Evolutionary conservation across 352 stramenopile genomes (phyloP), one percentile per base, ranked within the genome.

Genomic region (Albugo candida): DNA sequence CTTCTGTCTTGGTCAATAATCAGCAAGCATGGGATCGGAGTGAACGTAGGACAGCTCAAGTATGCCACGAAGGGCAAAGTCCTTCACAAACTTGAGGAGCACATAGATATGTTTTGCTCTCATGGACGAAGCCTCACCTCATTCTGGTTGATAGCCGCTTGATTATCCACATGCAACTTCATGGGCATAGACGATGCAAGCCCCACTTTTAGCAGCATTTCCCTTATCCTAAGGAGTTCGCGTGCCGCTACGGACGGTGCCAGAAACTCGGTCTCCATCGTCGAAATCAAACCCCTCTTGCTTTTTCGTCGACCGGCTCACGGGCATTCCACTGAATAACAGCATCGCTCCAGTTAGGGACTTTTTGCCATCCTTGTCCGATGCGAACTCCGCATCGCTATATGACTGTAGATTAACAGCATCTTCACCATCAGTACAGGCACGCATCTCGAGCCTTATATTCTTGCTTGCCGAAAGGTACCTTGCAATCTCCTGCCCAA

Each of bases 241-340:
- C n/a, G 3, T 8, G 8, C 8, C 8, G 38, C 8, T 8, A 10
- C 3, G 8, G 38, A 3, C 20, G 50, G 40, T 13, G 50, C 13
- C 0, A 53, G n/a, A 39, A 53, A 55, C n/a, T 55, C 50, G 13
- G 50, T 41, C n/a, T 55, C 50, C 50, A 55, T 55, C 2, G 50
- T 52, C 12, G 19, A 45, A 12, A 55, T 21, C 1, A 41, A 40
- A 14, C 52, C 19, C 6, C 13, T 44, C 2, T 13, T 55, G 40
- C 17, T 21, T 49, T n/a, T 31, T 16, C 48, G n/a, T 1, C 8
- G 5, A 48, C 47, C 47, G 48, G 5, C 36, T 19, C 3, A 52
- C 47, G 5, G 35, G 31, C 11, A 42, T 42, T 4, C 35, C 27
- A 31, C 49, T 52, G 5, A 24, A n/a, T 13, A 41, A 2, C n/a